A percentile compares a stretch with the other conserved stretches of the same genome.
phyloP scores from a whole-genome alignment of 2,329 filamentous ascomycete species.

The Aspergillus persii region DNA sequence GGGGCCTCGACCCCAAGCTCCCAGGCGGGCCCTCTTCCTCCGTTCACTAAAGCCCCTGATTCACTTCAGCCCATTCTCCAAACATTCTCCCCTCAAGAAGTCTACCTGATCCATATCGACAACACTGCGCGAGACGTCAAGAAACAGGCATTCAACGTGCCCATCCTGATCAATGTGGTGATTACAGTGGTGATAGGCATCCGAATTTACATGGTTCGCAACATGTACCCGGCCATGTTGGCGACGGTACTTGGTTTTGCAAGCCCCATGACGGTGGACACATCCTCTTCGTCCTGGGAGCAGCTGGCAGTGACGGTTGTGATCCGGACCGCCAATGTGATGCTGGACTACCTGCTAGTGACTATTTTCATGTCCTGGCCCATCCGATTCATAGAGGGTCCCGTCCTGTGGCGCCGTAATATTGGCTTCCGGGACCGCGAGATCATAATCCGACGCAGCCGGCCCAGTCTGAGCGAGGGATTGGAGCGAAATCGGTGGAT shows the following conservation, averaged over 20 bases:
- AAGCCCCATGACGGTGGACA: constrained; percentile 66
- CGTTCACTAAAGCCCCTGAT: constrained; percentile 66
- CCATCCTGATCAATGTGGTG: constrained; percentile 70
- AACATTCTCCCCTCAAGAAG: constrained; percentile 63
- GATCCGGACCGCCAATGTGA: constrained; percentile 63
- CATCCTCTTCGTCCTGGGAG: constrained; percentile 54
- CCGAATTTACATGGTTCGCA: constrained; percentile 66
- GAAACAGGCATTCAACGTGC: constrained; percentile 77
- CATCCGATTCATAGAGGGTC: constrained; percentile 66
- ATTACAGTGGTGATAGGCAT: constrained; percentile 64
- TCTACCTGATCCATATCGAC: constrained; percentile 87
- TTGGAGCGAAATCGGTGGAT: constrained; percentile 51
- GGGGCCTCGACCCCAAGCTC: constrained; percentile 34
- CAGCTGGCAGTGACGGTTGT: constrained; percentile 58
- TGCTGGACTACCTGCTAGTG: constrained; percentile 70
- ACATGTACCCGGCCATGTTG: constrained; percentile 70
- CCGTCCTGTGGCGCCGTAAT: constrained; percentile 68
- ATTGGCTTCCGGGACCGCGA: constrained; percentile 78
- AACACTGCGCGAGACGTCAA: constrained; percentile 68
- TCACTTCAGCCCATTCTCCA: constrained; percentile 65
- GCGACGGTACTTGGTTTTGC: constrained; percentile 63
- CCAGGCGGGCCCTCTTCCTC: constrained; percentile 50
- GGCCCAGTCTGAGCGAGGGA: constrained; percentile 63
- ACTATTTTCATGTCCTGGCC: constrained; percentile 73
- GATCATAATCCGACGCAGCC: constrained; percentile 75